These are phyloP conservation scores for Neurospora pannonica DNA, from an alignment of 495 filamentous ascomycete genomes.

Conservation along the genomic window DNA sequence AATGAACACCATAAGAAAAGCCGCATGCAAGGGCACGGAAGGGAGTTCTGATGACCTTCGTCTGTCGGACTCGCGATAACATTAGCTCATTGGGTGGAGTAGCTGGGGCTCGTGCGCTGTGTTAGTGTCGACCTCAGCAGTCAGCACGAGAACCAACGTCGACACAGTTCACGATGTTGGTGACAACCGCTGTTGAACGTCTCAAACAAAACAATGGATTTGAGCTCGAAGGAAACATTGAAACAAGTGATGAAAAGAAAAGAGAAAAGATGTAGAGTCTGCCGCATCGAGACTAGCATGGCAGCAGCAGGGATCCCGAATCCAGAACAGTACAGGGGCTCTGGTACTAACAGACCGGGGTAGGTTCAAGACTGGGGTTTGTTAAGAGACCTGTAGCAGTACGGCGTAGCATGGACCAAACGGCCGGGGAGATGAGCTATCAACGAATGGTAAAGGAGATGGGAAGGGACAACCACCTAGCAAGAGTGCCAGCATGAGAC, in stretches of 20 bases:
- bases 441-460: neutral
- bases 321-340: neutral
- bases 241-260: neutral
- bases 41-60: neutral
- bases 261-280: neutral
- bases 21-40: neutral
- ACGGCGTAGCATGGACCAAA: neutral
- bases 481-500: neutral
- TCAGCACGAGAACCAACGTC: neutral
- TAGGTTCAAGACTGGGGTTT: neutral
- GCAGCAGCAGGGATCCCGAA: neutral
- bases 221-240: neutral
- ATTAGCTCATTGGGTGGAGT: neutral
- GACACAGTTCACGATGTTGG: neutral
- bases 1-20: neutral
- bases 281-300: neutral
- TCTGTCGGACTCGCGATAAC: neutral
- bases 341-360: neutral
- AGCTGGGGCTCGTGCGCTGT: neutral
- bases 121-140: neutral
- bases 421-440: neutral
- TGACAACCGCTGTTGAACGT: fast-evolving
- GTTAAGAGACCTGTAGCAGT: neutral
- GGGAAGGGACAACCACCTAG: neutral
- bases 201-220: neutral